Conservation (phyloP, 805 yeast genomes). For the Yamadazyma nakazawae region DNA sequence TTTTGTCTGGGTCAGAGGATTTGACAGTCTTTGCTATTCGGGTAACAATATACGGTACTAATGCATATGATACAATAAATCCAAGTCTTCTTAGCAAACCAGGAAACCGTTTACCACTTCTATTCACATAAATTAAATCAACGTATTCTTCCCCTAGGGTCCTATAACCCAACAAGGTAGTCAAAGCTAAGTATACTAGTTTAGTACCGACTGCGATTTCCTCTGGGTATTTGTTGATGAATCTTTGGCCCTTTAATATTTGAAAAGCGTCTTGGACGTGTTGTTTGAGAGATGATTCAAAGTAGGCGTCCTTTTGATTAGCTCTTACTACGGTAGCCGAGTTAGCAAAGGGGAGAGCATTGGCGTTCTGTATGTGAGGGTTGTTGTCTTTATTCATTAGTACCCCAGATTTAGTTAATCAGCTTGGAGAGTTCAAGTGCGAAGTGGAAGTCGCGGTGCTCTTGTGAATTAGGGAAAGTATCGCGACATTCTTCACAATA, state of each 20-base stretch:
- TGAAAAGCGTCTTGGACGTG: constrained; percentile 58
- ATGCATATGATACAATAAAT: constrained; percentile 57
- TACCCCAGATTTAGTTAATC: constrained; percentile 26
- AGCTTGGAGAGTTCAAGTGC: constrained; percentile 45
- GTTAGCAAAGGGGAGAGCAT: constrained; percentile 63
- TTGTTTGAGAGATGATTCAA: constrained; percentile 51
- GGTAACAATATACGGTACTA: constrained; percentile 57
- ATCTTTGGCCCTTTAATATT: constrained; percentile 57
- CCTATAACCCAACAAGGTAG: constrained; percentile 72
- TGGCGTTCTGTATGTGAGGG: constrained; percentile 3
- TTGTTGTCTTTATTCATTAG: constrained; percentile 14
- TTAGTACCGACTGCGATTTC: constrained; percentile 59
- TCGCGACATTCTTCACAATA: constrained; percentile 27
- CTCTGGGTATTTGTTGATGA: constrained; percentile 58
- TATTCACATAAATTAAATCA: constrained; percentile 64
- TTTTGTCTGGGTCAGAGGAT: constrained; percentile 10
- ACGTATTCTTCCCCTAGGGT: constrained; percentile 95
- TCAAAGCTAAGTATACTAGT: constrained; percentile 62
- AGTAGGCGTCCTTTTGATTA: constrained; percentile 82
- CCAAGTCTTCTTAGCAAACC: constrained; percentile 45
- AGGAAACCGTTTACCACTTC: constrained; percentile 51
- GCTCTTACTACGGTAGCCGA: constrained; percentile 89
- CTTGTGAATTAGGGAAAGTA: constrained; percentile 27
- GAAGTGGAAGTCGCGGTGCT: constrained; percentile 54
- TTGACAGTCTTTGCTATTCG: constrained; percentile 24